These are phyloP conservation scores for Trichoderma sp. DNA, from an alignment of 2,329 filamentous ascomycete genomes.

Conservation along the genomic window DNA sequence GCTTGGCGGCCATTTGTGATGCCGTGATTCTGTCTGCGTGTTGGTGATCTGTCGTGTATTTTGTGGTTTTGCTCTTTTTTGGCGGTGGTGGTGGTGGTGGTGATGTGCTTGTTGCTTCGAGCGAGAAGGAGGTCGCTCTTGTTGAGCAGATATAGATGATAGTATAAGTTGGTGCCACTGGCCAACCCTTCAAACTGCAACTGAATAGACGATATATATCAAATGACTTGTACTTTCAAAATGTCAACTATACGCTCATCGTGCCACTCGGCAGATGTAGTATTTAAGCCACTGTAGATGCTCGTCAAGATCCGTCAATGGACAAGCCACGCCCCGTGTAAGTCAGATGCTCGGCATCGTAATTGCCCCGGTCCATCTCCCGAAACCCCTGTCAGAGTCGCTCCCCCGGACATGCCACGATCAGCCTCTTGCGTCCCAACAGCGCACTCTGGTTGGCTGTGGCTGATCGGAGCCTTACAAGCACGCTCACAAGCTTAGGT, in stretches of 20 bases:
- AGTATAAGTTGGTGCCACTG: neutral
- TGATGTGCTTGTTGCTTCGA: neutral
- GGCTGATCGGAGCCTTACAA: neutral
- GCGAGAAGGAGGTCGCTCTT: neutral
- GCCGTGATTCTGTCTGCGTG: neutral
- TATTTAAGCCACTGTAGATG: too few relatives aligned
- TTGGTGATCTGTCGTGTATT: neutral
- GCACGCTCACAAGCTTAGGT: neutral
- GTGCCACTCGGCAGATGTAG: too few relatives aligned
- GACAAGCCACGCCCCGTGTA: too few relatives aligned
- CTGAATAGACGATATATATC: neutral
- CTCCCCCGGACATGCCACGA: neutral
- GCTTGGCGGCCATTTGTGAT: constrained; percentile 12
- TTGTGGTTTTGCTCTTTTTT: neutral
- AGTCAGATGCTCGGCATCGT: constrained; percentile 6
- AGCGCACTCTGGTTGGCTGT: neutral
- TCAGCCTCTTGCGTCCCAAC: neutral
- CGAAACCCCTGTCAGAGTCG: constrained; percentile 1
- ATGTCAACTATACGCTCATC: too few relatives aligned
- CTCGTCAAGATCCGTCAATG: too few relatives aligned
- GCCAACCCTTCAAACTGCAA: neutral
- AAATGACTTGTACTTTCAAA: too few relatives aligned
- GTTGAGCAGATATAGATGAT: neutral
- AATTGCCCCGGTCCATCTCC: constrained; percentile 20
- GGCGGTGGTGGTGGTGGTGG: neutral